Evolutionary conservation across 306 rosid species (phyloP), one percentile per base, ranked within the genome.

Genomic region (Mucuna pruriens): DNA sequence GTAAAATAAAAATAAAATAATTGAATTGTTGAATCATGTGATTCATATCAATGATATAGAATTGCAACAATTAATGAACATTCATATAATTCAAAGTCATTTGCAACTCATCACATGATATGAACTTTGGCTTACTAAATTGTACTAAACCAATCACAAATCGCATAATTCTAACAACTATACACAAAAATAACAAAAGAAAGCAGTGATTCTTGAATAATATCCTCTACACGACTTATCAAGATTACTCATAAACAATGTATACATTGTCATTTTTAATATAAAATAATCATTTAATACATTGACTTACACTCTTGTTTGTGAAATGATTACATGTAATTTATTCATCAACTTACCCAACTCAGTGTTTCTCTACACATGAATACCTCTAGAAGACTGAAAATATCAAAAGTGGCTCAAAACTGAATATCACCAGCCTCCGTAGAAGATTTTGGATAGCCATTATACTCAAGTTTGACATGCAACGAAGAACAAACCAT

Each of bases 401-500:
- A 31, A 42, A 22, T 39, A 22, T 68, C 34, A 22, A 2, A 69
- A 44, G 40, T 11, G 36, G 66, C 42, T 84, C 80, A 93, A 89
- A 88, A 92, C 51, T 83, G 84, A 38, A 76, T 60, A 79, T 86
- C 84, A 26, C 71, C 80, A 33, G 88, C 82, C 38, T 87, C 91
- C 0, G 80, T 49, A 49, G 85, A 70, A 5, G 86, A 71, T 67
- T 82, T 90, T 0, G 91, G 94, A 63, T 89, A 88, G 42, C 92
- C 98, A 40, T 74, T 54, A 25, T 90, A 89, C 76, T 89, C 91
- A 82, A 90, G 86, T 86, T 86, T 95, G 80, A 89, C 90, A 23
- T 87, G 94, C 85, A 93, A 71, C 0, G 91, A 88, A 31, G 92
- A 89, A 80, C 80, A 90, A 51, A 88, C 77, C n/a, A 86, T 86